Evolutionary conservation across 1,284 basidiomycete genomes (phyloP), one percentile per base, ranked within the genome.

Genomic region (Trichosporon sp.): DNA sequence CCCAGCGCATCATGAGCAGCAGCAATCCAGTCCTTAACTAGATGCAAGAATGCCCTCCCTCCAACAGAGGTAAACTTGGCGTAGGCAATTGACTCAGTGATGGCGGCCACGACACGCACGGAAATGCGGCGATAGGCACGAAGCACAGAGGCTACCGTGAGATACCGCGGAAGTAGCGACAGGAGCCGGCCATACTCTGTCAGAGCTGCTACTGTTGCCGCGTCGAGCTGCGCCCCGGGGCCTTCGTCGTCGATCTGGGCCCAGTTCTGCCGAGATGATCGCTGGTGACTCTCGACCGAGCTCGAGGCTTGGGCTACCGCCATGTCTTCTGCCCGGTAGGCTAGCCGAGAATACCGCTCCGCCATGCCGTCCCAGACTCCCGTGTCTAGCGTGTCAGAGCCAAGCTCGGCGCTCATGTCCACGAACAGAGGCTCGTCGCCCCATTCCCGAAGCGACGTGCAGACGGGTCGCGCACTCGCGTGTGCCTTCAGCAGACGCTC

Each of bases 381-480:
- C 29, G 64, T 37, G 37, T 63, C 61, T 3, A 54, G 52, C 34
- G 49, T 4, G 71, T 71, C 84, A 83, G 36, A 6, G 69, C 70
- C 74, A 58, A 95, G 88, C 71, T 92, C 90, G 5, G 86, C 82
- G 86, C 89, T 92, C 46, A 96, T 80, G 75, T 93, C 90, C 10
- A 95, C 81, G 82, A 95, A 95, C 80, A 93, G 92, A 91, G 95
- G 72, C 13, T 95, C 91, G 76, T 96, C 93, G 29, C 89, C 88
- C 93, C 93, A 96, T 3, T 75, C 77, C 59, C 86, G 84, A 82
- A 94, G 86, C 1, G 86, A 86, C 25, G 81, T 79, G 63, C 84
- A 83, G 27, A 93, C 82, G 76, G 88, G 91, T 60, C 83, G 85
- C 2, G 90, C 87, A 72, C 91, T 93, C 14, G 94, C 79, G 21